These are phyloP conservation scores for Citrus hindsii DNA, from an alignment of 345 rosid genomes.

Conservation along the genomic window DNA sequence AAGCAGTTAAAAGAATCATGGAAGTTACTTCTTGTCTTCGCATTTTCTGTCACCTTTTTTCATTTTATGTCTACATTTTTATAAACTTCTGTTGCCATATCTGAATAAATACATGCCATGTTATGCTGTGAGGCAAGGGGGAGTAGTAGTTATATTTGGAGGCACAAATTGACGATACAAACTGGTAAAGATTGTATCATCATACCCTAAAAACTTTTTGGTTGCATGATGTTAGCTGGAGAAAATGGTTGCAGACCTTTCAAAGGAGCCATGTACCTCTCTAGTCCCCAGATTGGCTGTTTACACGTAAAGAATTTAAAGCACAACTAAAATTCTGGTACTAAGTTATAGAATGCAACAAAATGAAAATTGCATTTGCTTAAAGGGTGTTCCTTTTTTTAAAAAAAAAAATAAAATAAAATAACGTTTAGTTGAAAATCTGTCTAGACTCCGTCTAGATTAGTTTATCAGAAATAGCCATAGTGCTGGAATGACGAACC, in stretches of 20 bases:
- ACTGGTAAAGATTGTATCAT: slow-evolving; percentile 6
- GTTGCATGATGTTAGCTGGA: slow-evolving; percentile 1
- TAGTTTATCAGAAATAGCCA: too few species aligned
- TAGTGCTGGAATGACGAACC: too few species aligned
- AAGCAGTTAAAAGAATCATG: neutral
- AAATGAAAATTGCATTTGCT: too few species aligned
- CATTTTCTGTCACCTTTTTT: neutral
- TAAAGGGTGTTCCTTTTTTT: too few species aligned
- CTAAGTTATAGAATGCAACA: too few species aligned
- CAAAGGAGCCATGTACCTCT: slow-evolving; percentile 2
- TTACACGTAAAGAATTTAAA: neutral
- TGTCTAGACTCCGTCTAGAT: too few species aligned
- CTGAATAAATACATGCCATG: neutral
- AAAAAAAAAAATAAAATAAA: too few species aligned
- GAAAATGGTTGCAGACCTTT: neutral
- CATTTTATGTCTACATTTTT: neutral
- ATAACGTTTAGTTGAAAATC: too few species aligned
- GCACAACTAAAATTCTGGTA: neutral
- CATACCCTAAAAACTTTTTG: neutral
- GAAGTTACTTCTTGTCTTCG: neutral
- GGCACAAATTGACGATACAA: slow-evolving; percentile 6
- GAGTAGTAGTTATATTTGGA: slow-evolving; percentile 7
- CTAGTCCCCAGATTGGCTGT: neutral
- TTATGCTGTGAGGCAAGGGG: neutral
- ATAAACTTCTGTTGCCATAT: neutral